These are phyloP conservation scores for Lactarius sanguifluus DNA, from an alignment of 768 basidiomycete genomes.

Conservation along the genomic window DNA sequence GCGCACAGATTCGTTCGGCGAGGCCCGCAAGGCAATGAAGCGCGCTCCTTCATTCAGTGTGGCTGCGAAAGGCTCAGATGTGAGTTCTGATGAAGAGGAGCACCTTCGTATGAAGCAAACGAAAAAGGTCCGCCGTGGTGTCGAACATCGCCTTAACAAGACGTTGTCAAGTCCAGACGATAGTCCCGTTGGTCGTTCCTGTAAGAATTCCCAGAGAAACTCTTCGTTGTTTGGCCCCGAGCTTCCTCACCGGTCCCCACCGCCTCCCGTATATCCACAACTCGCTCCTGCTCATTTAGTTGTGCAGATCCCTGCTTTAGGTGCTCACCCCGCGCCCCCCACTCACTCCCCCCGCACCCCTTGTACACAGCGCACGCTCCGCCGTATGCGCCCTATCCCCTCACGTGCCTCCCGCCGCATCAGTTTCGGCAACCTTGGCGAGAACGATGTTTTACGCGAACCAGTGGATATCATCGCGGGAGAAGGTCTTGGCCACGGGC, in stretches of 20 bases:
- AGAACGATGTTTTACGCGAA: conserved; percentile 22
- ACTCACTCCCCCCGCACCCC: conserved; percentile 64
- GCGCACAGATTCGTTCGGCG: conserved; percentile 26
- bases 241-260: conserved; percentile 25
- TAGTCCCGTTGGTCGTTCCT: conserved; percentile 16
- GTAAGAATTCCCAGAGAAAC: conserved; percentile 25
- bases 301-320: conserved; percentile 37
- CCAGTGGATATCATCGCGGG: conserved; percentile 32
- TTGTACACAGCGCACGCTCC: conserved; percentile 44
- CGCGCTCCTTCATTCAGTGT: conserved; percentile 28
- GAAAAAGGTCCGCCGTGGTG: conserved; percentile 28
- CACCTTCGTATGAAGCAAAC: conserved; percentile 24
- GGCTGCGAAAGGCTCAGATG: conserved; percentile 17
- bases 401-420: conserved; percentile 28
- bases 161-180: conserved; percentile 12
- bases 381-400: conserved; percentile 28
- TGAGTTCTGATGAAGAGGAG: conserved; percentile 27
- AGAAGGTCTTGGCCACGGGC: conserved; percentile 38
- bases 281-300: conserved; percentile 27
- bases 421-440: conserved; percentile 27
- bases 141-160: conserved; percentile 12
- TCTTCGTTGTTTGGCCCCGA: conserved; percentile 28
- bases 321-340: conserved; percentile 43
- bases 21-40: conserved; percentile 25
- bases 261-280: not conserved